These are phyloP conservation scores for Aegilops speltoides DNA, from an alignment of 176 grass and related monocot genomes.

Conservation along the genomic window DNA sequence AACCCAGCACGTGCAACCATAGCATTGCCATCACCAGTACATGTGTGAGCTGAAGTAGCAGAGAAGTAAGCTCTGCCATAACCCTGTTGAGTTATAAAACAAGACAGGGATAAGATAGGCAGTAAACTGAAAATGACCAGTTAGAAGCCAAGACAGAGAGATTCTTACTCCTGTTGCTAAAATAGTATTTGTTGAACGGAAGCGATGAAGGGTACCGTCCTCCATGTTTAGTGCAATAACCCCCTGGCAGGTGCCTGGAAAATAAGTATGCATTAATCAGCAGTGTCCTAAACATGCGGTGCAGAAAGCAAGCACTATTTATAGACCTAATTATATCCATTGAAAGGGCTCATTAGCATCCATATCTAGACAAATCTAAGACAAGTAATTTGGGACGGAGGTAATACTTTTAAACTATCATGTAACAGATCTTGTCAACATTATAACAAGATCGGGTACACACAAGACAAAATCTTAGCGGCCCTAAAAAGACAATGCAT, in stretches of 20 bases:
- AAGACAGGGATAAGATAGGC: constrained; percentile 1
- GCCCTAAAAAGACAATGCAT: neutral
- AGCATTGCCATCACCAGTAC: constrained; percentile 99
- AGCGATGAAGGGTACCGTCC: constrained; percentile 77
- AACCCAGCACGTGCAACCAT: constrained; percentile 98
- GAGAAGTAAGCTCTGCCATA: constrained; percentile 96
- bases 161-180: constrained; percentile 68
- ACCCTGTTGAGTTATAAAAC: constrained; percentile 44
- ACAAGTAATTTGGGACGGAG: no score
- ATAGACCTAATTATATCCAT: neutral
- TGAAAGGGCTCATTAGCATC: neutral
- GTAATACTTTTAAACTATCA: neutral
- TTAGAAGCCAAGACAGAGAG: neutral
- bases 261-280: constrained; percentile 24
- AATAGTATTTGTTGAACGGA: constrained; percentile 66
- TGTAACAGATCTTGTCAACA: neutral
- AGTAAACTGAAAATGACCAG: neutral
- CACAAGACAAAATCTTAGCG: constrained; percentile 1
- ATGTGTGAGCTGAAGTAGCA: constrained; percentile 98
- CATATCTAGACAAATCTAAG: no score
- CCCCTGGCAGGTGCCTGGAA: constrained; percentile 61
- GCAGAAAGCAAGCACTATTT: neutral
- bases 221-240: constrained; percentile 87
- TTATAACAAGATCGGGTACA: neutral
- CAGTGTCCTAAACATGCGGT: neutral